Percentiles rank a stretch among this genome's conserved stretches.
These are phyloP conservation scores for Neurospora sp. DNA, from an alignment of 495 filamentous ascomycete species.

Conservation along the genomic window DNA sequence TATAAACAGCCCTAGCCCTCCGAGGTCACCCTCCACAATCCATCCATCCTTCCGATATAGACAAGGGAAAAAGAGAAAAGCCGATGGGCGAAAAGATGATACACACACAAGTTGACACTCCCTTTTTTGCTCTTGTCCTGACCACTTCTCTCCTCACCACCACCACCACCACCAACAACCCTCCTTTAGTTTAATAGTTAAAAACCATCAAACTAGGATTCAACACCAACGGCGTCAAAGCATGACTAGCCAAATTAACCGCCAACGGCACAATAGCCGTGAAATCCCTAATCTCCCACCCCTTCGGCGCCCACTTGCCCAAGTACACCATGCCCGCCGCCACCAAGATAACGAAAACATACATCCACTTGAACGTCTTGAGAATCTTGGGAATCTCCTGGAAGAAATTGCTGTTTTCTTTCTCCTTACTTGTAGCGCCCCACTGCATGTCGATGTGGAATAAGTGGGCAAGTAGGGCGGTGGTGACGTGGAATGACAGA, in stretches of 20 bases:
- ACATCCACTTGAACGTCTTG: constrained; percentile 60
- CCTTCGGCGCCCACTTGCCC: constrained; percentile 48
- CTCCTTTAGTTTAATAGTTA: constrained; percentile 41
- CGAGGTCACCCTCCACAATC: neutral
- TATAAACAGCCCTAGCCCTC: neutral
- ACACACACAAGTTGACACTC: neutral
- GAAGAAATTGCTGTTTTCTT: constrained; percentile 62
- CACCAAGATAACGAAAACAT: constrained; percentile 48
- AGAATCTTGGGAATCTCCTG: constrained; percentile 62
- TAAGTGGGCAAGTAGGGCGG: constrained; percentile 51
- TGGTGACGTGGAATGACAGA: constrained; percentile 52
- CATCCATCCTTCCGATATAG: neutral
- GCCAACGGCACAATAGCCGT: constrained; percentile 65
- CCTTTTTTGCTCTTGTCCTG: neutral
- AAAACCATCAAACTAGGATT: constrained; percentile 72
- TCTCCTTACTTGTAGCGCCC: constrained; percentile 56
- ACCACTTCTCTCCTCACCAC: neutral
- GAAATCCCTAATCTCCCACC: constrained; percentile 58
- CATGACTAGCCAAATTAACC: constrained; percentile 52
- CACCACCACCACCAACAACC: neutral
- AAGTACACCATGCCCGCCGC: constrained; percentile 53
- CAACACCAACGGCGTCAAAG: constrained; percentile 56
- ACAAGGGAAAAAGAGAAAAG: neutral
- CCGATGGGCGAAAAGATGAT: neutral
- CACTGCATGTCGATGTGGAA: constrained; percentile 58